Evolutionary conservation across 148 eudicot species (phyloP), one percentile per base, ranked within the genome.

Genomic region (Arbutus unedo): DNA sequence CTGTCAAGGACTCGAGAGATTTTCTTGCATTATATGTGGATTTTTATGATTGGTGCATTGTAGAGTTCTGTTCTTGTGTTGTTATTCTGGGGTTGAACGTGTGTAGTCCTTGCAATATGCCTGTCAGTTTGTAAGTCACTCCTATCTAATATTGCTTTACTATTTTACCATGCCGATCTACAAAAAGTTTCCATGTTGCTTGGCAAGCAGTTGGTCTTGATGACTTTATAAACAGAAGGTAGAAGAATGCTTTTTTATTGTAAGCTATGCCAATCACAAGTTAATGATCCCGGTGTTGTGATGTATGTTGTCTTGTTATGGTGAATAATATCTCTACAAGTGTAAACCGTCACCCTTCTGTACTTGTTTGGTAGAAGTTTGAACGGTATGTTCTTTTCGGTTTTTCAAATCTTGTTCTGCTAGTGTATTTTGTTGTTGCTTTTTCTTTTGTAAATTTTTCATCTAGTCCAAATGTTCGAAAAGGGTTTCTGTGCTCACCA

Each of bases 401-500:
- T 76, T 5, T 16, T 76, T 51, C 5, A 48, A 51, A 23, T 53
- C 47, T 77, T 16, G 23, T 21, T 55, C 18, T 77, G 14, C 2
- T 77, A 54, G 49, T 55, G 9, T 3, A 25, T 77, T 49, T 41
- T 77, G 7, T 7, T 31, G 31, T 41, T 18, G n/a, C 66, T 55
- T 21, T 76, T 76, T 38, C 49, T 55, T 31, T 41, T 19, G 19
- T 14, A 31, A n/a, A n/a, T 11, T 44, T 54, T 77, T 76, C 43
- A 55, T 77, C 66, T 43, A 31, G 66, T 77, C 8, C 80, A 55
- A 16, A 8, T 77, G 47, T 55, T 76, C 57, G 7, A 75, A 75
- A 25, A 75, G 13, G 57, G 41, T 76, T 51, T 78, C 25, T 64
- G 55, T 79, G 16, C 47, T 79, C 21, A 47, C 6, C 14, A 64